phyloP scores from a whole-genome alignment of 2,329 filamentous ascomycete species.

The Alternaria novae-zelandiae region DNA sequence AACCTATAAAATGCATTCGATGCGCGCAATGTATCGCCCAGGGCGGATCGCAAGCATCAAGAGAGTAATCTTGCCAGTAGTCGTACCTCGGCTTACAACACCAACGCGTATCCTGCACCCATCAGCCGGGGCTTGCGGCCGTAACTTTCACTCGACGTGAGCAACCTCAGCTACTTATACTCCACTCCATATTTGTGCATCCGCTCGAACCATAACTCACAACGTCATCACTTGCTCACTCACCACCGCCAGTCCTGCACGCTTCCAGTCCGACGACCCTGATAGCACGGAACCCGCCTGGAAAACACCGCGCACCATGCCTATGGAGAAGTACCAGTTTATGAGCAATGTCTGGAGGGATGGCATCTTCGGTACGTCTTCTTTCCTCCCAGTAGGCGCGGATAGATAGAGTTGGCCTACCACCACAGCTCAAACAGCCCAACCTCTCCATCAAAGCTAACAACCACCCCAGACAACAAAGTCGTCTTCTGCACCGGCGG shows the following conservation, averaged over 20 bases:
- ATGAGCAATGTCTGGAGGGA: constrained; percentile 85
- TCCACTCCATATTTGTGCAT: background rate
- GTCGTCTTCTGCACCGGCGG: constrained; percentile 96
- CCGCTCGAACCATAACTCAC: background rate
- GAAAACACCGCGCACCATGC: constrained; percentile 59
- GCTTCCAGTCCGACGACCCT: background rate
- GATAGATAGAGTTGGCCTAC: background rate
- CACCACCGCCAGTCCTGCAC: background rate
- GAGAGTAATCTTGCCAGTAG: constrained; percentile 17
- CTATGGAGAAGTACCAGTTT: constrained; percentile 74
- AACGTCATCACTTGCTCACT: background rate
- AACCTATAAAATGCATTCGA: background rate
- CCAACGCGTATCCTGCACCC: constrained; percentile 4
- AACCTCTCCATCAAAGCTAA: constrained; percentile 1
- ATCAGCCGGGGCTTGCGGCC: constrained; percentile 23
- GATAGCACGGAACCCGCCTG: constrained; percentile 15
- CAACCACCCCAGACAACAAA: constrained; percentile 69
- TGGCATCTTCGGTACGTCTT: constrained; percentile 75
- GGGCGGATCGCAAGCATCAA: background rate
- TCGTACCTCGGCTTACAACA: constrained; percentile 29
- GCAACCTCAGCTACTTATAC: constrained; percentile 10
- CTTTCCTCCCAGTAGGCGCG: too few relatives aligned
- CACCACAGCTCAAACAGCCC: background rate
- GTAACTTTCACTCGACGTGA: constrained; percentile 26
- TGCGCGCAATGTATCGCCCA: background rate